Percentiles rank a stretch among this genome's conserved stretches.
Conservation (phyloP, 192 early-diverging fungal species). For the Rhizophlyctis rosea region DNA sequence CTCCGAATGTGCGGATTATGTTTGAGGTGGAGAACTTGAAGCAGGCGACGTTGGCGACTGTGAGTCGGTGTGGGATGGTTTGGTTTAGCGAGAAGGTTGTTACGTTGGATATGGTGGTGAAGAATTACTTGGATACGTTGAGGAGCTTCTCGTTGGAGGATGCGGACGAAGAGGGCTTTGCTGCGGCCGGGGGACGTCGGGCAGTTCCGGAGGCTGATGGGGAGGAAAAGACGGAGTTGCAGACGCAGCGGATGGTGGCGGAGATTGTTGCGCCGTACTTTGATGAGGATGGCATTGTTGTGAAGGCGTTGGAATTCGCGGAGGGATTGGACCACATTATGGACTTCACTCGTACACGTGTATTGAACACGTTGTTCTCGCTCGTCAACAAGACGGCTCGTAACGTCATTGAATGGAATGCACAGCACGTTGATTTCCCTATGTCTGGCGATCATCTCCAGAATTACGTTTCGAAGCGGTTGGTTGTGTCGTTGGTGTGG, state of each 20-base stretch:
- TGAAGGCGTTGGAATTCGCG: conserved; percentile 66
- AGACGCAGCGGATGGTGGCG: conserved; percentile 72
- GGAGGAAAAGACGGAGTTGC: conserved; percentile 55
- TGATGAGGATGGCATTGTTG: conserved; percentile 70
- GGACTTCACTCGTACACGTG: conserved; percentile 91
- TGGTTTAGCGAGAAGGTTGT: conserved; percentile 97
- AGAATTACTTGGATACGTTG: conserved; percentile 80
- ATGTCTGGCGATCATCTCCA: conserved; percentile 75
- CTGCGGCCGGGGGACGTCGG: conserved; percentile 14
- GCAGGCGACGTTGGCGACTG: conserved; percentile 97
- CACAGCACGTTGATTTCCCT: conserved; percentile 92
- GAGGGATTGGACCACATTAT: conserved; percentile 88
- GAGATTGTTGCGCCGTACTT: conserved; percentile 70
- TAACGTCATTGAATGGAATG: conserved; percentile 85
- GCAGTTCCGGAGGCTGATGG: conserved; percentile 29
- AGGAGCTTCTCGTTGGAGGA: conserved; percentile 74
- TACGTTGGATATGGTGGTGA: conserved; percentile 69
- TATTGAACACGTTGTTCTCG: conserved; percentile 82
- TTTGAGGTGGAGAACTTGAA: conserved; percentile 99
- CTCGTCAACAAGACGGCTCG: conserved; percentile 85
- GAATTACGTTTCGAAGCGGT: conserved; percentile 75
- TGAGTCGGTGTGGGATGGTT: conserved; percentile 99
- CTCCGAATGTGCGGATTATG: conserved; percentile 95
- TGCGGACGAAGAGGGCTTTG: conserved; percentile 60
- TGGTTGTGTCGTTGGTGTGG: conserved; percentile 85